Conservation (phyloP, 2,329 filamentous ascomycete species). For the Fusarium sp. region DNA sequence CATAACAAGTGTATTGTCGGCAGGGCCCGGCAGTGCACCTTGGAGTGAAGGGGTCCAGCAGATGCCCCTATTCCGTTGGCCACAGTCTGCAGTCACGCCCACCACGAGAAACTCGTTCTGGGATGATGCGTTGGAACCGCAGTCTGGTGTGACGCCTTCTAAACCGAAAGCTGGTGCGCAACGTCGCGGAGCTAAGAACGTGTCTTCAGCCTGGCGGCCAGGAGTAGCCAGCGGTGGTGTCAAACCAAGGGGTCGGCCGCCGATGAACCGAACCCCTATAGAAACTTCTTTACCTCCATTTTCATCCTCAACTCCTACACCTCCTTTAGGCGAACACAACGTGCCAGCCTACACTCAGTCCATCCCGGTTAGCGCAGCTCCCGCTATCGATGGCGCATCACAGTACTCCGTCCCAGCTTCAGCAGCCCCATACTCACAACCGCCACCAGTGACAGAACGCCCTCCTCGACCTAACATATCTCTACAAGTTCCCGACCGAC, state of each 20-base stretch:
- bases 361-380: conserved; percentile 1
- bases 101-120: conserved; percentile 65
- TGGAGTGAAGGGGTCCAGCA: conserved; percentile 57
- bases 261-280: conserved; percentile 70
- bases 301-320: conserved; percentile 17
- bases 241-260: conserved; percentile 84
- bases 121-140: conserved; percentile 72
- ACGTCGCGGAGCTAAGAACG: conserved; percentile 83
- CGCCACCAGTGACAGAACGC: conserved; percentile 32
- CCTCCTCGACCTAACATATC: conserved; percentile 55
- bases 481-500: conserved; percentile 61
- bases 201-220: conserved; percentile 90
- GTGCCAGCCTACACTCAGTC: conserved; percentile 16
- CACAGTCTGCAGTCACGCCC: conserved; percentile 82
- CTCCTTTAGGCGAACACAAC: conserved; percentile 20
- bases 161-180: conserved; percentile 59
- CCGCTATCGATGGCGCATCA: not conserved
- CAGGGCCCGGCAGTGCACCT: conserved; percentile 54
- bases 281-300: conserved; percentile 60
- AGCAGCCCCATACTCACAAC: conserved; percentile 20
- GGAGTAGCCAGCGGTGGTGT: conserved; percentile 71
- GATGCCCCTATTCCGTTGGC: conserved; percentile 76
- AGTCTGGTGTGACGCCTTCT: conserved; percentile 79
- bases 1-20: conserved; percentile 61
- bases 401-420: conserved; percentile 17